Conservation (phyloP, 257 asterid species). For the Verbascum thapsus region DNA sequence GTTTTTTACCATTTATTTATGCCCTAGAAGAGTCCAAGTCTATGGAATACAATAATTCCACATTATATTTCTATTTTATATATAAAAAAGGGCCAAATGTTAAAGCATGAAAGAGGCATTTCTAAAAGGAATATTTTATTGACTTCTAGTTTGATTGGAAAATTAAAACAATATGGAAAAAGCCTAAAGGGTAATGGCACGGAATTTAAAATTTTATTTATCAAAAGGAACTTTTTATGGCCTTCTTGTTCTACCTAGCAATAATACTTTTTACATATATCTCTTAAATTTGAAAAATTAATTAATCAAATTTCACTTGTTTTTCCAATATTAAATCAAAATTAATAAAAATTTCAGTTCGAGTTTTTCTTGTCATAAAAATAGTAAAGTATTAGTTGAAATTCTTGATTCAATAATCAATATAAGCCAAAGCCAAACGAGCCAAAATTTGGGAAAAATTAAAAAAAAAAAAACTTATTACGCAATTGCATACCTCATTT, state of each 20-base stretch:
- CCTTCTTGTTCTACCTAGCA: neutral
- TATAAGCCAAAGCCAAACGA: neutral
- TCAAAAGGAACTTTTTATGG: neutral
- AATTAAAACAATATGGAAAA: too few relatives aligned
- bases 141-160: too few relatives aligned
- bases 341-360: too few relatives aligned
- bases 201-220: too few relatives aligned
- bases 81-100: neutral
- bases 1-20: too few relatives aligned
- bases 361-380: too few relatives aligned
- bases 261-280: neutral
- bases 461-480: constrained; percentile 3
- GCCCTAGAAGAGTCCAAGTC: neutral
- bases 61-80: neutral
- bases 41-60: neutral
- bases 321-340: too few relatives aligned
- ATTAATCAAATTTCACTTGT: too few relatives aligned
- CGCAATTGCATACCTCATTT: constrained; percentile 29
- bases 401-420: constrained; percentile 10
- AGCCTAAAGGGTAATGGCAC: too few relatives aligned
- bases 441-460: constrained; percentile 14
- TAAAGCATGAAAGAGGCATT: neutral
- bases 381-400: constrained; percentile 25
- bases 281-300: too few relatives aligned
- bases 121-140: too few relatives aligned